phyloP scores from a whole-genome alignment of 2,329 filamentous ascomycete genomes.

The Didymosphaeria variabile region DNA sequence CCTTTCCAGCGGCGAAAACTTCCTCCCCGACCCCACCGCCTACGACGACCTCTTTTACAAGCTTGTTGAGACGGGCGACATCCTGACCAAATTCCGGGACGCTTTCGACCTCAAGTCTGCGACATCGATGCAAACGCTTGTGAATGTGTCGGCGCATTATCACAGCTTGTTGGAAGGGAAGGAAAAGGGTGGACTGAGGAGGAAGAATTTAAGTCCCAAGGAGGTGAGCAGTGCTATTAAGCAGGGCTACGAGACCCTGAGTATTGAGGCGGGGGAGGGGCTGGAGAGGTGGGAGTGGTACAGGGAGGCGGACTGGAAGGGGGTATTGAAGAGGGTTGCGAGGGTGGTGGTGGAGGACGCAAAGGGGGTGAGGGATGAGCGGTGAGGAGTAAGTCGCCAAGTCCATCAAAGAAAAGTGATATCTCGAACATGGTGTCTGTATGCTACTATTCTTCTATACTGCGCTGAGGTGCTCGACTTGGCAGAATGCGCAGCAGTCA shows the following conservation, averaged over 20 bases:
- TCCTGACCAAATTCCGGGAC: conserved; percentile 81
- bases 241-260: conserved; percentile 93
- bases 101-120: conserved; percentile 66
- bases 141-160: conserved; percentile 86
- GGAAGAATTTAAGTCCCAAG: conserved; percentile 77
- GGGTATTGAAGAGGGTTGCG: conserved; percentile 85
- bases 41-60: conserved; percentile 99
- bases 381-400: conserved; percentile 14
- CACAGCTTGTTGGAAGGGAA: conserved; percentile 76
- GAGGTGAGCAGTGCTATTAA: conserved; percentile 94
- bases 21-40: conserved; percentile 83
- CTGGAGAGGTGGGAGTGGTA: conserved; percentile 87
- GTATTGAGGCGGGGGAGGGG: conserved; percentile 87
- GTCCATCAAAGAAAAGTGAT: too few species aligned
- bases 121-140: conserved; percentile 80
- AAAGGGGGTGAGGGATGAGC: conserved; percentile 56
- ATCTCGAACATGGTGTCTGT: too few species aligned
- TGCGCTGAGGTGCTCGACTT: too few species aligned
- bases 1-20: conserved; percentile 86
- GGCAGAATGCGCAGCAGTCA: too few species aligned
- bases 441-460: too few species aligned
- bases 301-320: conserved; percentile 85
- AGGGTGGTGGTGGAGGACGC: conserved; percentile 79
- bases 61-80: conserved; percentile 88
- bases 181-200: conserved; percentile 53